phyloP scores from a whole-genome alignment of 495 filamentous ascomycete genomes.

The Copromyces sp. region DNA sequence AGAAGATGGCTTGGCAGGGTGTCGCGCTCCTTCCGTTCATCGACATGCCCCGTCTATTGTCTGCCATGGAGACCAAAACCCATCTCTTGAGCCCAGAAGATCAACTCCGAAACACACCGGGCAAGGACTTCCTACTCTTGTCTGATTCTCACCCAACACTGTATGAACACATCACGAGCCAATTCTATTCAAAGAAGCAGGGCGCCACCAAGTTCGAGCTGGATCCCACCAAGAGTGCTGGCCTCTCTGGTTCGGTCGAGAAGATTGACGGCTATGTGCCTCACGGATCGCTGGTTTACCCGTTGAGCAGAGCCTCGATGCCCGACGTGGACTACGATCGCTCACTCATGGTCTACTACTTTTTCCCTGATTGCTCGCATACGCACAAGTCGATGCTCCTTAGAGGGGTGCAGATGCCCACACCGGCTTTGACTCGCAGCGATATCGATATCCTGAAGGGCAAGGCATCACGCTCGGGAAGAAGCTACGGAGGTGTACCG shows the following conservation, averaged over 20 bases:
- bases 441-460: conserved; percentile 63
- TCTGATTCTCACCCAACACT: conserved; percentile 64
- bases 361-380: conserved; percentile 59
- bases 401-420: conserved; percentile 63
- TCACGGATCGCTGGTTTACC: conserved; percentile 47
- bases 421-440: conserved; percentile 55
- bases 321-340: conserved; percentile 73
- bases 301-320: conserved; percentile 55
- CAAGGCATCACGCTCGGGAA: conserved; percentile 49
- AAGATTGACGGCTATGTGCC: conserved; percentile 76
- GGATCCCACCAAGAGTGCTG: conserved; percentile 61
- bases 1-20: conserved; percentile 98
- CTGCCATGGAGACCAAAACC: conserved; percentile 75
- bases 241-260: conserved; percentile 68
- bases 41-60: conserved; percentile 76
- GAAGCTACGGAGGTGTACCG: conserved; percentile 35
- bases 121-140: conserved; percentile 72
- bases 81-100: conserved; percentile 72
- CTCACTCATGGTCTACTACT: conserved; percentile 77
- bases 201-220: conserved; percentile 54
- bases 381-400: conserved; percentile 92
- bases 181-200: conserved; percentile 87
- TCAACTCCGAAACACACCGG: conserved; percentile 63
- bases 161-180: conserved; percentile 67
- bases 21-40: conserved; percentile 93